Conservation (phyloP, 345 rosid genomes). For the Anacardium occidentale region DNA sequence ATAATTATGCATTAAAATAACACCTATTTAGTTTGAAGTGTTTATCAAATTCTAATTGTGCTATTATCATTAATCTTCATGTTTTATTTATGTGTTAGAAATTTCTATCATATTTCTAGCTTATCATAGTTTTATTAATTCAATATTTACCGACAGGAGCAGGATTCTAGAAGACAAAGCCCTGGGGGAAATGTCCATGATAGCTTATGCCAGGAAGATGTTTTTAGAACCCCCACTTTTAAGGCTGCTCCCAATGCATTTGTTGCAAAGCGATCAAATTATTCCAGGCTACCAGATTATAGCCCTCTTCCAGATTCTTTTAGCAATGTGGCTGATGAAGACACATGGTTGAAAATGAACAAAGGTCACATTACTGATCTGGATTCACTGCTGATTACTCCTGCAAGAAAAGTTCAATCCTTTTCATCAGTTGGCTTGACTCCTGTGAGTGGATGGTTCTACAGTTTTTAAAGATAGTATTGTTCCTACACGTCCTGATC, state of each 20-base stretch:
- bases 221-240: constrained; percentile 57
- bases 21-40: neutral
- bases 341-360: constrained; percentile 89
- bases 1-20: constrained; percentile 3
- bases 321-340: constrained; percentile 88
- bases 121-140: neutral
- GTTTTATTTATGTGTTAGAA: neutral
- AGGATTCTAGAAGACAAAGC: constrained; percentile 39
- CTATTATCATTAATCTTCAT: neutral
- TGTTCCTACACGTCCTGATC: neutral
- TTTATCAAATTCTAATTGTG: neutral
- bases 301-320: constrained; percentile 83
- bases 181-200: constrained; percentile 41
- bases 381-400: constrained; percentile 72
- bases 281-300: constrained; percentile 53
- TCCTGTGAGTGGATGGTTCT: constrained; percentile 51
- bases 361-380: constrained; percentile 82
- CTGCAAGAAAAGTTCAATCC: constrained; percentile 65
- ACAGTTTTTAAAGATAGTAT: neutral
- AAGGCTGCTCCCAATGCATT: constrained; percentile 63
- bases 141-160: constrained; percentile 24
- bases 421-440: constrained; percentile 46
- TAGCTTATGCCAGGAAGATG: constrained; percentile 40
- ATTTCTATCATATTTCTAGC: no score
- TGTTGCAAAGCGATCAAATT: constrained; percentile 73